These are phyloP conservation scores for Syncephalastrum racemosum DNA, from an alignment of 371 early-diverging fungal genomes.

Conservation along the genomic window DNA sequence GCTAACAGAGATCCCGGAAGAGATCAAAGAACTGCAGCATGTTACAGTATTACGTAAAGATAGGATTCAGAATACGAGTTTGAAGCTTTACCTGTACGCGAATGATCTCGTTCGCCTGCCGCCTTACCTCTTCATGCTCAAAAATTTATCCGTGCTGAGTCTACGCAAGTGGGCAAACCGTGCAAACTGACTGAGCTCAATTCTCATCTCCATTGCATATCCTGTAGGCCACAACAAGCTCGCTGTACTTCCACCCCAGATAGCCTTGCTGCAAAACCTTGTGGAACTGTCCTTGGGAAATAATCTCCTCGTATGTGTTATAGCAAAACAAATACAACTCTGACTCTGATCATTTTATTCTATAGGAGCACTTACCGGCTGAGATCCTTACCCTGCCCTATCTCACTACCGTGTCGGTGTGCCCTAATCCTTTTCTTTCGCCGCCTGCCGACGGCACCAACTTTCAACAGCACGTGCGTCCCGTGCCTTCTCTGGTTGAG, in stretches of 20 bases:
- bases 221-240: conserved; percentile 52
- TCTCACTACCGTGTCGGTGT: conserved; percentile 27
- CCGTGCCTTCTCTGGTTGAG: conserved; percentile 26
- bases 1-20: conserved; percentile 51
- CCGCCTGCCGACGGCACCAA: not conserved
- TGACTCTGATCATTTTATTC: not conserved
- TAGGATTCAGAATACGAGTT: conserved; percentile 37
- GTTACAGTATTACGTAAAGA: conserved; percentile 52
- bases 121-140: conserved; percentile 44
- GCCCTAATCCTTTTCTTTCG: conserved; percentile 35
- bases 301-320: conserved; percentile 46
- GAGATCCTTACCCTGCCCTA: conserved; percentile 31
- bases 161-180: conserved; percentile 34
- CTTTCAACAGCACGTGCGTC: conserved; percentile 4
- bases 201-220: not conserved
- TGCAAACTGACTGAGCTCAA: no score
- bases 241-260: conserved; percentile 50
- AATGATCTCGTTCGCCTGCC: conserved; percentile 42
- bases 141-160: conserved; percentile 56
- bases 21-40: conserved; percentile 50
- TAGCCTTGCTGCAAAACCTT: conserved; percentile 54
- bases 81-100: conserved; percentile 53
- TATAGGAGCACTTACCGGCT: conserved; percentile 33
- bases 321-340: not conserved
- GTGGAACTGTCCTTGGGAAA: conserved; percentile 61